These are phyloP conservation scores for Fraxinus pennsylvanica DNA, from an alignment of 257 asterid genomes.

Conservation along the genomic window DNA sequence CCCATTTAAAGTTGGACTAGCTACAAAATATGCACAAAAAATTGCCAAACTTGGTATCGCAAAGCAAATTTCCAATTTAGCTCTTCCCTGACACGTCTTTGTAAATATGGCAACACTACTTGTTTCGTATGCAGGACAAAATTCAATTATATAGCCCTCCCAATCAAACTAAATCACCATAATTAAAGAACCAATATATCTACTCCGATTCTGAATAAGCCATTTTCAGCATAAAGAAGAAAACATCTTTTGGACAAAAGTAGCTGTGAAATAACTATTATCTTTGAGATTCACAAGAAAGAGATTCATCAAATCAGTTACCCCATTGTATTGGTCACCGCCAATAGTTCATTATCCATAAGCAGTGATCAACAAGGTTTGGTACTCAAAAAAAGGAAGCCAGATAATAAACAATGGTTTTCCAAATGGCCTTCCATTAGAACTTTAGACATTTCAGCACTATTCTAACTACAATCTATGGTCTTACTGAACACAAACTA, in stretches of 20 bases:
- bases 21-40: not conserved
- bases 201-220: not conserved
- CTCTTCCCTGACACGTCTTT: not conserved
- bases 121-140: not conserved
- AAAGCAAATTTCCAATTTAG: not conserved
- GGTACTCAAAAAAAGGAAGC: conserved; percentile 1
- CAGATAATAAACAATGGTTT: conserved; percentile 1
- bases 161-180: not conserved
- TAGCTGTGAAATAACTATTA: not conserved
- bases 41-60: not conserved
- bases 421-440: conserved; percentile 10
- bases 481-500: conserved; percentile 12
- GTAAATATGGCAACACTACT: not conserved
- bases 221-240: not conserved
- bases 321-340: not conserved
- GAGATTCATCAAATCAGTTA: conserved; percentile 2
- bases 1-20: not conserved
- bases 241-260: not conserved
- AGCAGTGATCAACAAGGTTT: conserved; percentile 16
- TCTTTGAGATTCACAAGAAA: conserved; percentile 3
- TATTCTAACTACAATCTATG: conserved; percentile 4
- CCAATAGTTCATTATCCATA: conserved; percentile 8
- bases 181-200: not conserved
- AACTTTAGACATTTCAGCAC: conserved; percentile 3
- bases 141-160: not conserved